A percentile compares a stretch with the other conserved stretches of the same genome.
phyloP scores from a whole-genome alignment of 169 alveolate species.

The Plasmodium chabaudi region DNA sequence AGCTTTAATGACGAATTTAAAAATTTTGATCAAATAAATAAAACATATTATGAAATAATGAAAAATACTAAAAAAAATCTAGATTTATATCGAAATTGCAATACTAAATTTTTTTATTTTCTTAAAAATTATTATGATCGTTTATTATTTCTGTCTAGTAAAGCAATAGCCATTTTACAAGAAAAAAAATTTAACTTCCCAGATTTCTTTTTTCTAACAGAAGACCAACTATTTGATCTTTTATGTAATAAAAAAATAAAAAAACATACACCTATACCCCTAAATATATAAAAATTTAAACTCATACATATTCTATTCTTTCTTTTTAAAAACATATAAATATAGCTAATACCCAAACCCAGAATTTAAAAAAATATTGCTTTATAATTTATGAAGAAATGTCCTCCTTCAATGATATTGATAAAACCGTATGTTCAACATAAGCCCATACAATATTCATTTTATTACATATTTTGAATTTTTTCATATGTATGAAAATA shows the following conservation, averaged over 20 bases:
- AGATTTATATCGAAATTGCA: slow-evolving; percentile 36
- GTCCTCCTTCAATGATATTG: slow-evolving; percentile 54
- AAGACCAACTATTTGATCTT: slow-evolving; percentile 51
- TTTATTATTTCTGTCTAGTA: slow-evolving; percentile 28
- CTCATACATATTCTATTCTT: too few species aligned
- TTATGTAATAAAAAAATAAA: slow-evolving; percentile 16
- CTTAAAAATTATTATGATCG: slow-evolving; percentile 62
- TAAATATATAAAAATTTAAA: not conserved
- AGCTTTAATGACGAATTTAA: slow-evolving; percentile 64
- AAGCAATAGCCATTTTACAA: slow-evolving; percentile 56
- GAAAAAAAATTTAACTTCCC: slow-evolving; percentile 68
- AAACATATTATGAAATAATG: slow-evolving; percentile 71
- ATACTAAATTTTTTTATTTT: slow-evolving; percentile 59
- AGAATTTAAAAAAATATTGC: slow-evolving; percentile 66
- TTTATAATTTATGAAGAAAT: slow-evolving; percentile 69
- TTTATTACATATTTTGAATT: not conserved
- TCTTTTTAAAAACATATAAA: not conserved
- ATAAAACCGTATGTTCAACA: slow-evolving; percentile 42
- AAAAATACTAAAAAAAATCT: slow-evolving; percentile 64
- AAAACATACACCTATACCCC: not conserved
- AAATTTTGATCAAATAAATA: slow-evolving; percentile 68
- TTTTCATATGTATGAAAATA: not conserved
- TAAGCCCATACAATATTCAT: not conserved
- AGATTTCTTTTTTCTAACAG: slow-evolving; percentile 62
- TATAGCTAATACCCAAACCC: slow-evolving; percentile 44